Conservation (phyloP, 1,139 yeast species). For the Geotrichum aggregatum region DNA sequence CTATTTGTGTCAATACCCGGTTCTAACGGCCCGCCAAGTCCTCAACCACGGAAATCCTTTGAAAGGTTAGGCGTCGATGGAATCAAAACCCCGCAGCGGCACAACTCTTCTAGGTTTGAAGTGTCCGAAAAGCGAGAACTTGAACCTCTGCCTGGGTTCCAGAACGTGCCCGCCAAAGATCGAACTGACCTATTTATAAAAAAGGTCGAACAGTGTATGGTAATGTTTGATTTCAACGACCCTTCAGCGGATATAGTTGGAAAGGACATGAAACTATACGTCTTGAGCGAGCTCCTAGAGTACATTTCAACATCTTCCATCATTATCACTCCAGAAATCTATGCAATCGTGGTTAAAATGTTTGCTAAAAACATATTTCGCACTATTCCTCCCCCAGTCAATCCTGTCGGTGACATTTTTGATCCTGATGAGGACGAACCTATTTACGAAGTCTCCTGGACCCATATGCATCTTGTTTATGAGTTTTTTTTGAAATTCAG, state of each 20-base stretch:
- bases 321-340: constrained; percentile 87
- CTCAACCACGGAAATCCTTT: constrained; percentile 30
- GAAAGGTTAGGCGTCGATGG: constrained; percentile 51
- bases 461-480: constrained; percentile 96
- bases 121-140: constrained; percentile 68
- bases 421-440: constrained; percentile 99
- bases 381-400: constrained; percentile 97
- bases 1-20: constrained; percentile 31
- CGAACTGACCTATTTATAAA: constrained; percentile 77
- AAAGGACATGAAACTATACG: constrained; percentile 82
- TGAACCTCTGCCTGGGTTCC: constrained; percentile 78
- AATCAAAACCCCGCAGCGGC: constrained; percentile 82
- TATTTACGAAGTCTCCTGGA: constrained; percentile 95
- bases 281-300: constrained; percentile 83
- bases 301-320: constrained; percentile 75
- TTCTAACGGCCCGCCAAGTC: constrained; percentile 20
- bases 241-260: constrained; percentile 90
- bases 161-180: constrained; percentile 84
- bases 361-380: constrained; percentile 84
- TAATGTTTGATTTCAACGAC: constrained; percentile 89
- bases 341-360: constrained; percentile 83
- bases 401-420: constrained; percentile 90
- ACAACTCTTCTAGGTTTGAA: constrained; percentile 89
- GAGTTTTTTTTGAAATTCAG: constrained; percentile 90
- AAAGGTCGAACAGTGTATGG: constrained; percentile 91